Evolutionary conservation across 2,329 filamentous ascomycete species (phyloP).

Genomic region (Aspergillus tubingensis): DNA sequence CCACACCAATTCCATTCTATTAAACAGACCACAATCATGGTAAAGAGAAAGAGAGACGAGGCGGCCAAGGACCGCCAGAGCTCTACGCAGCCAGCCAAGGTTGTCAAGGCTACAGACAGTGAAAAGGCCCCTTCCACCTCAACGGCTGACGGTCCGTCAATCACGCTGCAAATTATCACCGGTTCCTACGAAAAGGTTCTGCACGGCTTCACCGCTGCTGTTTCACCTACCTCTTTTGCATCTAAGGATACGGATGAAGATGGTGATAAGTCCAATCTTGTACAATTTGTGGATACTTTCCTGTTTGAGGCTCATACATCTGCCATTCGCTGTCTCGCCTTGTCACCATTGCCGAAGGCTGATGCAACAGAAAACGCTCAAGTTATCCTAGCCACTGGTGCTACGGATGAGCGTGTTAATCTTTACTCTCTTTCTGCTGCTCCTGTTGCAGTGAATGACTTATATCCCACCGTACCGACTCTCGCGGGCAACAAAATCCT

Average conservation of each 20-base stretch:
- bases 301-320: conserved; percentile 92
- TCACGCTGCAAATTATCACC: conserved; percentile 83
- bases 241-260: conserved; percentile 25
- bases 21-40: conserved; percentile 33
- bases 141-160: conserved; percentile 31
- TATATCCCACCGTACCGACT: conserved; percentile 63
- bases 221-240: conserved; percentile 48
- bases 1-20: not conserved
- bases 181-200: conserved; percentile 93
- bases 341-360: conserved; percentile 71
- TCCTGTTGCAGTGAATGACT: conserved; percentile 58
- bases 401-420: conserved; percentile 92
- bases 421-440: conserved; percentile 83
- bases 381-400: conserved; percentile 84
- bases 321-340: conserved; percentile 82
- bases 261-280: conserved; percentile 35
- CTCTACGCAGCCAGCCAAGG: conserved; percentile 32
- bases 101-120: conserved; percentile 33
- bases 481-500: conserved; percentile 72
- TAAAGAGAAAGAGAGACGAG: conserved; percentile 49
- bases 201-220: conserved; percentile 81
- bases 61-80: conserved; percentile 28
- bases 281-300: conserved; percentile 86
- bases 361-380: conserved; percentile 64
- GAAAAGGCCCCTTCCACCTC: conserved; percentile 19